These are phyloP conservation scores for Tarenaya hassleriana DNA, from an alignment of 345 rosid species.

Conservation along the genomic window DNA sequence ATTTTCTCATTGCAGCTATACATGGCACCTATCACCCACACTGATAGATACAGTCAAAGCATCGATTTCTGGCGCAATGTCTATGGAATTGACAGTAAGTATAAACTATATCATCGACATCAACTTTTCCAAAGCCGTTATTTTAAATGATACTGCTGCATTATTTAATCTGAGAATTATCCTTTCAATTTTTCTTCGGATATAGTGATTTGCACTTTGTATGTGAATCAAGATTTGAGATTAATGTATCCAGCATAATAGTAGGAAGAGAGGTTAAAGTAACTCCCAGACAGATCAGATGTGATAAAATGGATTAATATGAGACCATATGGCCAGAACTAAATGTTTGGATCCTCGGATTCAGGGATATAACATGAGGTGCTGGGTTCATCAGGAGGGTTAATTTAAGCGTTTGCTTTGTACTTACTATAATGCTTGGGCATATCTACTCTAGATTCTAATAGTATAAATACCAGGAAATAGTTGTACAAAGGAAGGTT, in stretches of 20 bases:
- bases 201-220: conserved; percentile 13
- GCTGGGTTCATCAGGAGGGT: conserved; percentile 11
- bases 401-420: conserved; percentile 13
- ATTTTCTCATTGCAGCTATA: conserved; percentile 52
- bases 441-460: conserved; percentile 8
- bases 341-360: conserved; percentile 3
- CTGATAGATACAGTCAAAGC: conserved; percentile 88
- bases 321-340: not conserved
- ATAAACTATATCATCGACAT: conserved; percentile 20
- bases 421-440: conserved; percentile 10
- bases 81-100: conserved; percentile 98
- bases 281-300: conserved; percentile 9
- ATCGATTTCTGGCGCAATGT: conserved; percentile 96
- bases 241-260: conserved; percentile 12
- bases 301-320: not conserved
- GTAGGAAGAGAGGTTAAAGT: conserved; percentile 4
- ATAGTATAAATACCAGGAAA: not conserved
- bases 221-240: conserved; percentile 4
- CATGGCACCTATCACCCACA: conserved; percentile 92
- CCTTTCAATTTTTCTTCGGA: conserved; percentile 1
- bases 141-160: not conserved
- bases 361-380: conserved; percentile 8
- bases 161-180: conserved; percentile 4
- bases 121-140: not conserved
- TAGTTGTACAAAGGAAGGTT: conserved; percentile 2